Evolutionary conservation across 345 rosid species (phyloP).

Genomic region (Euphorbia peplus): DNA sequence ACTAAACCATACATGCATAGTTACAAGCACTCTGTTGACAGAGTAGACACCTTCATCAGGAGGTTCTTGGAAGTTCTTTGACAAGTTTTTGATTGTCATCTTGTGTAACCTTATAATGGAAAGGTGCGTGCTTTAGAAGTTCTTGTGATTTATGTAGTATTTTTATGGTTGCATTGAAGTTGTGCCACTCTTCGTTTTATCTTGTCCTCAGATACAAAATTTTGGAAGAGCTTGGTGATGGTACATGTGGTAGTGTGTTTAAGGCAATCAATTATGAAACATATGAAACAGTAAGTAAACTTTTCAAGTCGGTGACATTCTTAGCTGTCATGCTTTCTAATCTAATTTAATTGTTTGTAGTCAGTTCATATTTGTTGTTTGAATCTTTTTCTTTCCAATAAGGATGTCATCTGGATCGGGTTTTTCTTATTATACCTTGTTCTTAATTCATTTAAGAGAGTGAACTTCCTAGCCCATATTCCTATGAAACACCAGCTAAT

Average conservation of each 20-base stretch:
- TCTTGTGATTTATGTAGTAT: slow-evolving; percentile 4
- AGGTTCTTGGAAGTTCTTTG: slow-evolving; percentile 61
- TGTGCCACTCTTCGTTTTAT: not conserved
- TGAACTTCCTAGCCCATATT: not conserved
- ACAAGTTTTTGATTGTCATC: slow-evolving; percentile 43
- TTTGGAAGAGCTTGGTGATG: slow-evolving; percentile 90
- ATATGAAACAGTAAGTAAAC: slow-evolving; percentile 62
- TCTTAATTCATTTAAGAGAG: not conserved
- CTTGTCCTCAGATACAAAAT: slow-evolving; percentile 57
- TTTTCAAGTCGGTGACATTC: not conserved
- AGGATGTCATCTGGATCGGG: not conserved
- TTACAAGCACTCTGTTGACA: slow-evolving; percentile 34
- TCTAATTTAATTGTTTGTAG: not conserved
- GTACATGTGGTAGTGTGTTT: slow-evolving; percentile 92
- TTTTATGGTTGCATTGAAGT: not conserved
- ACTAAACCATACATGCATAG: slow-evolving; percentile 38
- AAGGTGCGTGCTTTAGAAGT: slow-evolving; percentile 45
- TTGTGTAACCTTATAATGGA: slow-evolving; percentile 54
- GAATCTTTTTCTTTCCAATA: slow-evolving; percentile 1
- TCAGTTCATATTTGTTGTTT: not conserved
- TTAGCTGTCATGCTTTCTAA: not conserved
- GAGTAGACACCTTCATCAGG: slow-evolving; percentile 49
- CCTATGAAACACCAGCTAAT: not conserved
- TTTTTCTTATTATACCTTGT: not conserved
- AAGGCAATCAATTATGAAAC: slow-evolving; percentile 75